phyloP scores from a whole-genome alignment of 108 stramenopile genomes.

The Fragilaria radians region DNA sequence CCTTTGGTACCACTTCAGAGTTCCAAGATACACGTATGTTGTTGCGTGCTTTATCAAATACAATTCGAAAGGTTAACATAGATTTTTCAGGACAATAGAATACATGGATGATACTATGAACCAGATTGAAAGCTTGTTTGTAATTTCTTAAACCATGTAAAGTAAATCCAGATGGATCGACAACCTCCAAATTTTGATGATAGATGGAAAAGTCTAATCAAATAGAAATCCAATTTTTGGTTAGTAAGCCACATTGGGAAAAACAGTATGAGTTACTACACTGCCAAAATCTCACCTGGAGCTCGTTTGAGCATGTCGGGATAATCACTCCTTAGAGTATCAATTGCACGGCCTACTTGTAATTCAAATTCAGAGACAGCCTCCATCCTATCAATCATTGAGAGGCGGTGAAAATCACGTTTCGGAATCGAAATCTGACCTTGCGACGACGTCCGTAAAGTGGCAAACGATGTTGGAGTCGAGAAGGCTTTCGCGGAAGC shows the following conservation, averaged over 20 bases:
- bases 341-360: conserved; percentile 64
- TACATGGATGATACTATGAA: conserved; percentile 61
- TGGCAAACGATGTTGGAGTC: not conserved
- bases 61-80: conserved; percentile 47
- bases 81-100: conserved; percentile 69
- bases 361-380: conserved; percentile 52
- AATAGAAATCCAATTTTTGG: not conserved
- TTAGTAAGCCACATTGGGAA: too few relatives aligned
- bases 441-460: not conserved
- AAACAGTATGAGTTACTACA: not conserved
- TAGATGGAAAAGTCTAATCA: conserved; percentile 51
- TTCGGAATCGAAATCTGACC: not conserved
- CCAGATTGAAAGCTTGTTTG: conserved; percentile 47
- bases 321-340: conserved; percentile 59
- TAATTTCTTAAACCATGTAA: conserved; percentile 67
- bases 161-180: conserved; percentile 72
- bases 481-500: not conserved
- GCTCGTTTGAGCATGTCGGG: conserved; percentile 41
- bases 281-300: conserved; percentile 26
- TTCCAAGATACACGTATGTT: conserved; percentile 82
- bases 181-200: conserved; percentile 40
- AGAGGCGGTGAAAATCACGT: not conserved
- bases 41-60: conserved; percentile 70
- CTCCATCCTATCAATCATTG: not conserved
- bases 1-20: conserved; percentile 65